Conservation (phyloP, 2,329 filamentous ascomycete genomes). For the Aspergillus intermedius region DNA sequence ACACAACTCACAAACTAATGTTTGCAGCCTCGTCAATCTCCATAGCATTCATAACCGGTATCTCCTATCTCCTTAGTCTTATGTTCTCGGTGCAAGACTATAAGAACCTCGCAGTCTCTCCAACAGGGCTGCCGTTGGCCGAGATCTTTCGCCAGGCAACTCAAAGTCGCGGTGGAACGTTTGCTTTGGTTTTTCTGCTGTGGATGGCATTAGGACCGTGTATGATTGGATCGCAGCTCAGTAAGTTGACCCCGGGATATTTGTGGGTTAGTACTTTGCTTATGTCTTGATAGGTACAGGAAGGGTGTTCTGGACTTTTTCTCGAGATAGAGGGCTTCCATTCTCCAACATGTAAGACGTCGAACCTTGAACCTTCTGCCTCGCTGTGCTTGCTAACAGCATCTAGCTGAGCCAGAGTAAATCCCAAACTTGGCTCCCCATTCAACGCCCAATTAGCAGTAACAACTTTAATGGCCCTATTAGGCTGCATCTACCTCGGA, state of each 20-base stretch:
- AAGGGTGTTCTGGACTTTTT: conserved; percentile 55
- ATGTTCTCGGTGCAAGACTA: conserved; percentile 50
- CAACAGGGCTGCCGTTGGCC: conserved; percentile 54
- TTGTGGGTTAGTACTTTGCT: conserved; percentile 2
- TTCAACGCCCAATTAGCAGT: conserved; percentile 52
- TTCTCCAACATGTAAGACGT: conserved; percentile 21
- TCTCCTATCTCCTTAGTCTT: conserved; percentile 46
- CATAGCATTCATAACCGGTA: conserved; percentile 46
- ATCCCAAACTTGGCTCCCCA: conserved; percentile 37
- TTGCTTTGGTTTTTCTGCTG: conserved; percentile 43
- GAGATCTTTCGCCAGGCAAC: conserved; percentile 58
- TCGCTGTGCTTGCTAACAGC: neutral
- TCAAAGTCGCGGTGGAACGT: conserved; percentile 44
- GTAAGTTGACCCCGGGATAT: conserved; percentile 29
- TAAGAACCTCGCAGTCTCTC: conserved; percentile 31
- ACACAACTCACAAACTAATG: neutral
- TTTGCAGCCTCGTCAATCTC: conserved; percentile 39
- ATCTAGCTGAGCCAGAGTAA: conserved; percentile 41
- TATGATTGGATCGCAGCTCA: conserved; percentile 28
- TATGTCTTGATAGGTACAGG: conserved; percentile 38
- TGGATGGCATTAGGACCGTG: conserved; percentile 29
- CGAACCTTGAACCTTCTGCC: neutral
- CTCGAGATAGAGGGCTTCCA: conserved; percentile 45
- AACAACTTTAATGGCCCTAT: conserved; percentile 45
- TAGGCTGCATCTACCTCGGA: conserved; percentile 62